Percentiles rank a stretch among this genome's conserved stretches.
Evolutionary conservation across 768 basidiomycete species (phyloP).

Genomic region (Ephemerocybe angulata): DNA sequence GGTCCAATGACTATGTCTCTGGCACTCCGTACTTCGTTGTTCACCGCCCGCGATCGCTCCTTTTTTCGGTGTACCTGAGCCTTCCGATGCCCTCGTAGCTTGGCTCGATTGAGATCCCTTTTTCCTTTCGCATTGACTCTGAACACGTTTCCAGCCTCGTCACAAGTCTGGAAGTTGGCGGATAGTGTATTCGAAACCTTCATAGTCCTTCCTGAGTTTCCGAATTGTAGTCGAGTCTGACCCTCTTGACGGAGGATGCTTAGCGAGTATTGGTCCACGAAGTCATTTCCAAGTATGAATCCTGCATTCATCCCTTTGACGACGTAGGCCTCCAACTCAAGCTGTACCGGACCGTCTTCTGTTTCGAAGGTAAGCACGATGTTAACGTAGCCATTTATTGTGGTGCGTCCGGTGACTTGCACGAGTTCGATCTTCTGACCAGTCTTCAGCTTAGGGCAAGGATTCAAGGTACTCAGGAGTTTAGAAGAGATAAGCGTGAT

Average conservation of each 20-base stretch:
- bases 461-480: constrained; percentile 17
- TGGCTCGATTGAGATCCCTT: too few relatives aligned
- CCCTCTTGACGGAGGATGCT: constrained; percentile 19
- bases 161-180: too few relatives aligned
- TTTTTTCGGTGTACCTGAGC: too few relatives aligned
- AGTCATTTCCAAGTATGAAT: constrained; percentile 31
- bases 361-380: constrained; percentile 26
- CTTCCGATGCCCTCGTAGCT: too few relatives aligned
- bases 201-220: too few relatives aligned
- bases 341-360: constrained; percentile 17
- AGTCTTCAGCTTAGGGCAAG: constrained; percentile 15
- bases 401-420: constrained; percentile 28
- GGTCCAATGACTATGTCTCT: too few relatives aligned
- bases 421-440: constrained; percentile 29
- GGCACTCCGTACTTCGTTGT: too few relatives aligned
- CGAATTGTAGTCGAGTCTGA: constrained; percentile 8
- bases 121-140: too few relatives aligned
- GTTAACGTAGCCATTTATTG: constrained; percentile 24
- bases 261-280: constrained; percentile 28
- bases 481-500: constrained; percentile 34
- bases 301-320: constrained; percentile 23
- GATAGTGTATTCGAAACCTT: too few relatives aligned
- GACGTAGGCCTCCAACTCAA: constrained; percentile 29
- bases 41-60: too few relatives aligned
- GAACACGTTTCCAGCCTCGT: too few relatives aligned